phyloP scores from a whole-genome alignment of 805 yeast species.

The Myxozyma geophila region DNA sequence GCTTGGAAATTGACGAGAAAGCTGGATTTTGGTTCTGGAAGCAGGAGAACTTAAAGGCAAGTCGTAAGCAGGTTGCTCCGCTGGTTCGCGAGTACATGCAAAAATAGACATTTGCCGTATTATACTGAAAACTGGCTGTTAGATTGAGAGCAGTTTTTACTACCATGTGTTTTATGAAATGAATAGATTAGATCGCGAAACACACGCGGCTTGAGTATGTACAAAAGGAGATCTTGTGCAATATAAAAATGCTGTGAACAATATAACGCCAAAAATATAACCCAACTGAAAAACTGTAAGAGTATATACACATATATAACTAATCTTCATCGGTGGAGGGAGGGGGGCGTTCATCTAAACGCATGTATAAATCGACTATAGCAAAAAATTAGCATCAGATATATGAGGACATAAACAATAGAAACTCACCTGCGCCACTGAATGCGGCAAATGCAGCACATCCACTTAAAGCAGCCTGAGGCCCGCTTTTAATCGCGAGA shows the following conservation, averaged over 20 bases:
- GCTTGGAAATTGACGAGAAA: slow-evolving; percentile 28
- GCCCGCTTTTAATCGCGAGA: slow-evolving; percentile 88
- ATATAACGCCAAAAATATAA: not conserved
- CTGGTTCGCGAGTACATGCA: slow-evolving; percentile 40
- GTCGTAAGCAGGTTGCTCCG: slow-evolving; percentile 90
- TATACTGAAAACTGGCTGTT: too few relatives aligned
- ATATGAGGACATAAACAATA: not conserved
- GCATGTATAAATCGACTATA: slow-evolving; percentile 74
- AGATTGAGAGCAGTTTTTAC: not conserved
- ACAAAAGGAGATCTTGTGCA: not conserved
- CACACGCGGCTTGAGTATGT: too few relatives aligned
- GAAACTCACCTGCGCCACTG: slow-evolving; percentile 63
- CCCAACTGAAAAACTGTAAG: not conserved
- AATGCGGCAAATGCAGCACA: slow-evolving; percentile 98
- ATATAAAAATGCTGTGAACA: not conserved
- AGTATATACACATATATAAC: not conserved
- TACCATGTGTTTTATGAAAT: not conserved
- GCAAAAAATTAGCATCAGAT: slow-evolving; percentile 26
- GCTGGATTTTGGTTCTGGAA: slow-evolving; percentile 40
- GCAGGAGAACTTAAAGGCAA: slow-evolving; percentile 64
- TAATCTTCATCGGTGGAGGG: slow-evolving; percentile 84
- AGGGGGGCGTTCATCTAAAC: slow-evolving; percentile 80
- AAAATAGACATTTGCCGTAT: not conserved
- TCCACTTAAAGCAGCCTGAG: slow-evolving; percentile 86
- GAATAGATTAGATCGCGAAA: not conserved